These are phyloP conservation scores for Globisporangium cederbergense DNA, from an alignment of 352 stramenopile genomes.

Conservation along the genomic window DNA sequence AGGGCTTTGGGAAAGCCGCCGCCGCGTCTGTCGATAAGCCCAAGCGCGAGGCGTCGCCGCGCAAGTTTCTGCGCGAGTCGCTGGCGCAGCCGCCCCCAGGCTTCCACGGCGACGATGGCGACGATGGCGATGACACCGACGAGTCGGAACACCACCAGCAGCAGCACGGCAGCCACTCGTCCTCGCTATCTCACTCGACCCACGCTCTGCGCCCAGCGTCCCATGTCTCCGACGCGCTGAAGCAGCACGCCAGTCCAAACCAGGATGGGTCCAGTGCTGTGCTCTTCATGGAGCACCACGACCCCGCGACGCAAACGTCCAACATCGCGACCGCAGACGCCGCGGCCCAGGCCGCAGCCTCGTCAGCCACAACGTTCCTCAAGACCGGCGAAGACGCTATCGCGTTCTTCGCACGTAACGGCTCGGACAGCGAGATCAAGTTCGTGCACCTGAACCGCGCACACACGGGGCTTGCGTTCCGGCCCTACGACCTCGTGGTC, in stretches of 20 bases:
- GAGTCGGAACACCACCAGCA: not conserved
- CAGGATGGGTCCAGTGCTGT: constrained; percentile 26
- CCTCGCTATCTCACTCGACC: not conserved
- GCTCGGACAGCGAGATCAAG: constrained; percentile 90
- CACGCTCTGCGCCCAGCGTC: constrained; percentile 13
- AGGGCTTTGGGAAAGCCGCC: not conserved
- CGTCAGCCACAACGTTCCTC: constrained; percentile 48
- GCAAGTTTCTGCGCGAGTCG: constrained; percentile 62
- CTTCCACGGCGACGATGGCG: constrained; percentile 14
- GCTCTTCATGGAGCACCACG: constrained; percentile 49
- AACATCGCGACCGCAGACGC: constrained; percentile 35
- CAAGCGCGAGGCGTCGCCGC: constrained; percentile 51
- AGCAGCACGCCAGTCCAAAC: constrained; percentile 4
- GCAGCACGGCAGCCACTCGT: not conserved
- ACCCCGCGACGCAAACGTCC: constrained; percentile 39
- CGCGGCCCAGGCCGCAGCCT: constrained; percentile 48
- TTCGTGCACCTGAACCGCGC: constrained; percentile 93
- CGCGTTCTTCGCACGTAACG: constrained; percentile 92
- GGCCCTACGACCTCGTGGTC: constrained; percentile 91
- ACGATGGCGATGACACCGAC: not conserved
- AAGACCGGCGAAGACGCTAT: constrained; percentile 90
- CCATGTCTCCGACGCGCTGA: not conserved
- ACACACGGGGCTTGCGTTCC: constrained; percentile 63
- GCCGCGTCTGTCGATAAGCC: constrained; percentile 21
- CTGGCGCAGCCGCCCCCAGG: constrained; percentile 21